These are phyloP conservation scores for Peniophora sp. DNA, from an alignment of 1,284 basidiomycete species.

Conservation along the genomic window DNA sequence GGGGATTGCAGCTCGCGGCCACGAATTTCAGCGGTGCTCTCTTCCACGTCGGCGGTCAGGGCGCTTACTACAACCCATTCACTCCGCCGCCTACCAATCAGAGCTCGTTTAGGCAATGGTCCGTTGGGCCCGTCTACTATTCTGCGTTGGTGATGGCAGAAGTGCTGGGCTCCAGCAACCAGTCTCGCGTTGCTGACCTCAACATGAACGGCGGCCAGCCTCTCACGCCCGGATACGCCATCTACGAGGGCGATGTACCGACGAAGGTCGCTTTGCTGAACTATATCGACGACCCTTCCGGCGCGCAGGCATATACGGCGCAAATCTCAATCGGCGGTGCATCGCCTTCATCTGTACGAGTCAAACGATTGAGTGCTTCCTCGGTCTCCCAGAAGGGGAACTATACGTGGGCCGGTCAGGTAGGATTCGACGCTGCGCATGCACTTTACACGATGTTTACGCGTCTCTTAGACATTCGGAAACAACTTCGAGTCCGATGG, in stretches of 20 bases:
- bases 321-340: constrained; percentile 22
- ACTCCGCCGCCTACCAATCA: constrained; percentile 28
- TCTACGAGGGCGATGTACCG: constrained; percentile 22
- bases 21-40: constrained; percentile 28
- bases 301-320: constrained; percentile 22
- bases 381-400: constrained; percentile 36
- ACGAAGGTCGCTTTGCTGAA: constrained; percentile 25
- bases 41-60: constrained; percentile 32
- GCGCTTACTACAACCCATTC: constrained; percentile 26
- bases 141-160: constrained; percentile 26
- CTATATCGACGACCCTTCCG: constrained; percentile 24
- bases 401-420: constrained; percentile 41
- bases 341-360: constrained; percentile 16
- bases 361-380: constrained; percentile 30
- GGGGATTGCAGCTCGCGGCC: constrained; percentile 41
- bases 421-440: background rate
- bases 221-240: constrained; percentile 22
- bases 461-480: constrained; percentile 28
- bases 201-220: constrained; percentile 15
- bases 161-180: constrained; percentile 22
- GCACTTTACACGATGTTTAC: background rate
- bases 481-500: constrained; percentile 35
- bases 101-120: constrained; percentile 25
- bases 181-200: constrained; percentile 22
- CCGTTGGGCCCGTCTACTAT: constrained; percentile 28